Evolutionary conservation across 768 basidiomycete genomes (phyloP), one percentile per base, ranked within the genome.

Genomic region (Trametes punicea): DNA sequence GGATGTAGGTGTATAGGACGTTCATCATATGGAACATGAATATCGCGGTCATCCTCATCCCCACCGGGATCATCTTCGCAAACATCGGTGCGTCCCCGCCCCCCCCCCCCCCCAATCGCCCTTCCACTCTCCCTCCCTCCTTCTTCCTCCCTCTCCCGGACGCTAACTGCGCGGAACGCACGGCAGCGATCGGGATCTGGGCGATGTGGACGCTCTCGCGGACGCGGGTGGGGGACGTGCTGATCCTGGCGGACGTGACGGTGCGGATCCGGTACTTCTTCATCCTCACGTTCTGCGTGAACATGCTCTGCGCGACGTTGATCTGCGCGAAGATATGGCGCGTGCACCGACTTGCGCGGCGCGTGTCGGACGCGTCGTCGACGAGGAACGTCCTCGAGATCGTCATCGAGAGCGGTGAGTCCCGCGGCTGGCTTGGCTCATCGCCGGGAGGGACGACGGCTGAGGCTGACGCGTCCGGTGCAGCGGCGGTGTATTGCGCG

Each of bases 271-370:
- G 46, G 20, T 34, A 36, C 11, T 55, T 47, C 46, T 55, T 47
- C 18, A 38, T 47, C 6, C 34, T 55, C 34, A 55, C 54, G 27
- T 47, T 55, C 46, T 25, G 36, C 26, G 26, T 55, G 34, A 55
- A 55, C 38, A 18, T 47, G 25, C 15, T 40, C 33, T 55, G 54
- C 29, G 54, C 45, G 23, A 36, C 36, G 26, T 46, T 55, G 16
- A 55, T 55, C 46, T 55, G 36, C 25, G 21, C 20, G 26, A 55
- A 47, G 46, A 55, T 55, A 34, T 55, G 54, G 54, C 46, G 46
- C 26, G 29, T 55, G n/a, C 36, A 55, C 46, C 16, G 20, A 7
- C 34, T 39, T 13, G 27, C 39, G 46, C 13, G 46, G n/a, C 36
- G 29, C 46, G 31, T 36, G 26, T 26, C 33, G 23, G 54, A 46